Evolutionary conservation across 129 eudicot species (phyloP), one percentile per base, ranked within the genome.

Genomic region (Helianthus annuus): DNA sequence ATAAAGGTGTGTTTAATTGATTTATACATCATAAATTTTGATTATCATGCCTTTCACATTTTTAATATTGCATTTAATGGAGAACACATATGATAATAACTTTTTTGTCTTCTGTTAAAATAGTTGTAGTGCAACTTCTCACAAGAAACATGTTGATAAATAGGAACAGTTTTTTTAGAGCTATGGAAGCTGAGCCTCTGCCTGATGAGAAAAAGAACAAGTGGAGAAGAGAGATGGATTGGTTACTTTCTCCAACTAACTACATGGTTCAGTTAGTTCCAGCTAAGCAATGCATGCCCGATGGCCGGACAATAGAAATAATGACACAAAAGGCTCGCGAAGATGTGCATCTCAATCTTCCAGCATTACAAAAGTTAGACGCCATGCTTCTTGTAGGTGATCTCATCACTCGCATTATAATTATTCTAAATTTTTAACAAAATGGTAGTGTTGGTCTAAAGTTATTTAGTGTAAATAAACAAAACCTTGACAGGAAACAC

Each of bases 261-360:
- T 82, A 88, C 57, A 95, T 95, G 97, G 81, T 95, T 74, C 91
- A 95, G 85, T 79, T 95, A 64, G 90, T 95, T 84, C 99, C 97
- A 24, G 96, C 96, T 27, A 90, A 91, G 68, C 96, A 91, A 76
- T 63, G 82, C 46, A 83, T 86, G 17, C 29, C 79, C 7, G 81
- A 91, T 74, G 99, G 99, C 70, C 78, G 82, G 39, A 84, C 72
- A 24, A 7, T 95, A 70, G 99, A 95, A 97, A 85, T 95, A 72
- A 95, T 95, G 99, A 87, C 89, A 58, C 98, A 95, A 15, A 87
- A 85, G 84, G 96, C 90, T 80, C 96, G 98, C 70, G 90, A 85
- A 6, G 98, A 93, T 60, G 76, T 89, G 56, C 87, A 85, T 52
- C 77, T 89, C 82, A 93, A 87, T 70, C 95, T 93, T 53, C 98